phyloP scores from a whole-genome alignment of 768 basidiomycete genomes.

The Hemileccinum rubropunctum region DNA sequence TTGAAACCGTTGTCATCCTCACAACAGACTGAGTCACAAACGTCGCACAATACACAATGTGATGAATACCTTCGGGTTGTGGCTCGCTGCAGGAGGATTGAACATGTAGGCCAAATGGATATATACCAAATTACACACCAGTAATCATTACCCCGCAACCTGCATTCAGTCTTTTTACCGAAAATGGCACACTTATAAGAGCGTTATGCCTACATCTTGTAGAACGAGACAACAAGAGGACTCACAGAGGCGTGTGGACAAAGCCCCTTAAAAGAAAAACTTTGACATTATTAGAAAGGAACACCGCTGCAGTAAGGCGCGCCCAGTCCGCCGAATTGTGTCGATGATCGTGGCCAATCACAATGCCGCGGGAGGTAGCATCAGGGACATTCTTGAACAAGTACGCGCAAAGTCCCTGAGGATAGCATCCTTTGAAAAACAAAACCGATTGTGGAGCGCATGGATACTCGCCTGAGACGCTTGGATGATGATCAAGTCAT shows the following conservation, averaged over 20 bases:
- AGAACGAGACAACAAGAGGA: slow-evolving; percentile 1
- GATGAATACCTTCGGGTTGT: slow-evolving; percentile 77
- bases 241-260: slow-evolving; percentile 80
- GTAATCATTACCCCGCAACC: slow-evolving; percentile 91
- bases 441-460: neutral
- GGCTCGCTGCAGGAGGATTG: slow-evolving; percentile 53
- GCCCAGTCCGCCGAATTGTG: slow-evolving; percentile 81
- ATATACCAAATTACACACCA: slow-evolving; percentile 41
- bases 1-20: slow-evolving; percentile 90
- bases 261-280: slow-evolving; percentile 67
- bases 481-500: slow-evolving; percentile 80
- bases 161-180: slow-evolving; percentile 60
- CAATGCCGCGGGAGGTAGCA: slow-evolving; percentile 62
- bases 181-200: slow-evolving; percentile 72
- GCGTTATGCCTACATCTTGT: neutral
- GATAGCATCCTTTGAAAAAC: neutral
- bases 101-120: neutral
- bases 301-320: slow-evolving; percentile 66
- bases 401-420: slow-evolving; percentile 76
- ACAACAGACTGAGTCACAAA: slow-evolving; percentile 2
- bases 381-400: slow-evolving; percentile 49
- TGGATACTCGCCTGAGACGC: slow-evolving; percentile 61
- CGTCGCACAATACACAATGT: neutral
- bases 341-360: slow-evolving; percentile 86
- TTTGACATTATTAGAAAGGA: slow-evolving; percentile 60